Evolutionary conservation across 768 basidiomycete genomes (phyloP), one percentile per base, ranked within the genome.

Genomic region (Galerina marginata): DNA sequence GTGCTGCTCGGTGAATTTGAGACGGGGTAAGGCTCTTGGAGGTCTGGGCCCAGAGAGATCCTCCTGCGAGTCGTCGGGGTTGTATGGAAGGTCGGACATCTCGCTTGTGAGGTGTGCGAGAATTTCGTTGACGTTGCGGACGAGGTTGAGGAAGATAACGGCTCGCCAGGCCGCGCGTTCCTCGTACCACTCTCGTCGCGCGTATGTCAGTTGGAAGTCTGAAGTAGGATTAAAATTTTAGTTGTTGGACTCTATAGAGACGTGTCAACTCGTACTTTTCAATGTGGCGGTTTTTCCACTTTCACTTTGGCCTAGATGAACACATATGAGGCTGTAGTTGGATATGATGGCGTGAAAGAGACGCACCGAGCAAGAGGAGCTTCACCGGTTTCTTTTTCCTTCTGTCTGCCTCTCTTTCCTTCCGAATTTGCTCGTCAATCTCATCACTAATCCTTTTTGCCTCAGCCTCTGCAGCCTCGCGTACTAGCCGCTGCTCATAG

Each of bases 261-360:
- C n/a, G 25, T 12, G 23, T 4, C 2, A 38, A 39, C 26, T 55
- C 56, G 54, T 65, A 91, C 90, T 92, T 75, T 93, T 93, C 56
- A 93, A 69, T 0, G 90, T 91, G 26, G 91, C 90, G 0, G 89
- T 90, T 72, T 93, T 93, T 36, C 88, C 91, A 67, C 88, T 90
- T 77, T 91, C 89, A 60, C 87, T 88, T 72, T 90, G 89, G 15
- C 84, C 83, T 82, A 58, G 6, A 65, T 46, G 15, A 52, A 23
- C 16, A 39, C 14, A 58, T 26, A 49, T 60, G 38, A 63, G 56
- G 60, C 23, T 37, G 23, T 47, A 47, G 42, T 11, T 7, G 6
- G 40, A 11, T 23, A 59, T 49, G 29, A 58, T 56, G 15, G 48
- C 23, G 50, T 45, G 51, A 58, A 36, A 38, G 52, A 26, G 44